Evolutionary conservation across 108 stramenopile genomes (phyloP), one percentile per base, ranked within the genome.

Genomic region (Skeletonema menzelii): DNA sequence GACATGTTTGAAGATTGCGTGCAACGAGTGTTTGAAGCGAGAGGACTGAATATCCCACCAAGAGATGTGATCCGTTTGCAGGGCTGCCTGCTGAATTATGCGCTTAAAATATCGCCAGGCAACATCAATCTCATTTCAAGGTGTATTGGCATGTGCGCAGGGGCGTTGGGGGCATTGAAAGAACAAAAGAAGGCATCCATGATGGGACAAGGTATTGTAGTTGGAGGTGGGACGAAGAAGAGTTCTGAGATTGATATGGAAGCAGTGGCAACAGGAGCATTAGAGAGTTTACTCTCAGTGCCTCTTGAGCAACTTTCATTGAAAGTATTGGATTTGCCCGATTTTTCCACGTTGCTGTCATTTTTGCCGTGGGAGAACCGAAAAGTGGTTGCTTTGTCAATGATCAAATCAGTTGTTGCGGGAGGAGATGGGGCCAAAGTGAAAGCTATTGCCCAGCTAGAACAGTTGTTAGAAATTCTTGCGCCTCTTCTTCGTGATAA

Each of bases 11-110:
- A 97, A 63, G 87, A 90, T 53, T 97, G 96, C 66, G 89, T 98
- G 38, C 83, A 89, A 42, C 84, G 84, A 20, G 89, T 98, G 15
- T 88, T 96, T 59, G 89, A 95, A 79, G 89, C 93, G 1, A 79
- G 90, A 22, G 97, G 97, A 15, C 73, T 86, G 47, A 89, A 86
- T 63, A 77, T 89, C 31, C 83, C 88, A 4, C 71, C 89, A 27
- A 88, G 88, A 69, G 97, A 98, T 72, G 89, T 97, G 5, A 86
- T 99, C 59, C 96, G 97, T 59, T 79, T 99, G 40, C 95, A 98
- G 62, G 88, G 90, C n/a, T 85, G 91, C 0, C 72, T 99, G 32
- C 73, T 98, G 63, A 80, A 88, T 55, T 99, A 96, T 71, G 88
- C 96, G 14, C 79, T 97, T 26, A 93, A 95, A 58, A 97, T 96